Percentiles rank a stretch among this genome's conserved stretches.
Evolutionary conservation across 305 asterid genomes (phyloP).

Genomic region (Coffea humblotiana): DNA sequence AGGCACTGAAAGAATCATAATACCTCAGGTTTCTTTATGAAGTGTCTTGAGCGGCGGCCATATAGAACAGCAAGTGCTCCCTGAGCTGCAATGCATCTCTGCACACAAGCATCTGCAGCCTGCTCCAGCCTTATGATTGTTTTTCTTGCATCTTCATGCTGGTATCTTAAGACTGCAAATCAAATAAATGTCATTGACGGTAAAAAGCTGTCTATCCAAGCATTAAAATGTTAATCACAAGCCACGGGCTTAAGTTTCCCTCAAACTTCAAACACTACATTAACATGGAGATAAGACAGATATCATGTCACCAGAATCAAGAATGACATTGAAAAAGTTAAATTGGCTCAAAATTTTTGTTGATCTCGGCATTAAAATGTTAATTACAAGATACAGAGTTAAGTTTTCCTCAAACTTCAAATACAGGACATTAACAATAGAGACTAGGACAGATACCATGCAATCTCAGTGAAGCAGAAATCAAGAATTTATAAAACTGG

Average conservation of each 20-base stretch:
- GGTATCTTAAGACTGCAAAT: conserved; percentile 58
- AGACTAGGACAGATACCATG: background rate
- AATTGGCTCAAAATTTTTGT: background rate
- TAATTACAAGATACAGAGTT: background rate
- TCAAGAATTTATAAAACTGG: background rate
- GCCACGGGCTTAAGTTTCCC: background rate
- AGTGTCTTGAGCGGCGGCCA: conserved; percentile 54
- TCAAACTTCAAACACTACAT: background rate
- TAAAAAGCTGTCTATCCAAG: conserved; percentile 9
- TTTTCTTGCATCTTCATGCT: conserved; percentile 46
- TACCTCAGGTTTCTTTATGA: conserved; percentile 71
- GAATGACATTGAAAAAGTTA: background rate
- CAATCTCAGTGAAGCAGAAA: background rate
- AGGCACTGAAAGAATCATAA: background rate
- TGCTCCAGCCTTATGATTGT: conserved; percentile 80
- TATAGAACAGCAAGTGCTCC: conserved; percentile 70
- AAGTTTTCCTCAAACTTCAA: background rate
- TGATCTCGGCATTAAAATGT: conserved; percentile 9
- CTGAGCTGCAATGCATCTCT: conserved; percentile 49
- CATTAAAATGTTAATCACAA: conserved; percentile 8
- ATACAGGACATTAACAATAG: background rate
- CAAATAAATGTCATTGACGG: conserved; percentile 19
- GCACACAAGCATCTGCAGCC: conserved; percentile 54
- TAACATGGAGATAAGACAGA: background rate
- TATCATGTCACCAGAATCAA: background rate